phyloP scores from a whole-genome alignment of 1,284 basidiomycete species.

The Heterobasidion occidentale region DNA sequence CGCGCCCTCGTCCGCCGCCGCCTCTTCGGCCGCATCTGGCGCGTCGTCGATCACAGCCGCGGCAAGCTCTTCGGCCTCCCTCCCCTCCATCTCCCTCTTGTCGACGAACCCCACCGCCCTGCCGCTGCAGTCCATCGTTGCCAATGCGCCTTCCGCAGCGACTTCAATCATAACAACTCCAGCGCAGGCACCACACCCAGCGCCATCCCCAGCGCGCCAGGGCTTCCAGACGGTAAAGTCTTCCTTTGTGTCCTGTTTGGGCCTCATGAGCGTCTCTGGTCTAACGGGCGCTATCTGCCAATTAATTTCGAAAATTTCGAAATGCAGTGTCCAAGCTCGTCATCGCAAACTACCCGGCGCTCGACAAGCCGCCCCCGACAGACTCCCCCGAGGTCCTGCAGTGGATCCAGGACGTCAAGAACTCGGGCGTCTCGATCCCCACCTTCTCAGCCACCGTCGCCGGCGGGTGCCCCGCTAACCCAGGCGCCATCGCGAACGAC shows the following conservation, averaged over 20 bases:
- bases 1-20: conserved; percentile 6
- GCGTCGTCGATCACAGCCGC: conserved; percentile 2
- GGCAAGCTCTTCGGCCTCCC: conserved; percentile 9
- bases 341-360: conserved; percentile 56
- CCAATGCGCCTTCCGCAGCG: conserved; percentile 27
- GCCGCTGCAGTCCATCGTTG: conserved; percentile 39
- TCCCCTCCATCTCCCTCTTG: conserved; percentile 29
- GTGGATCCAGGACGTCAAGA: conserved; percentile 60
- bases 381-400: conserved; percentile 63
- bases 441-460: conserved; percentile 36
- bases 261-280: not conserved
- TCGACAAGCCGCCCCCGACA: conserved; percentile 61
- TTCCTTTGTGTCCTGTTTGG: conserved; percentile 4
- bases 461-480: conserved; percentile 61
- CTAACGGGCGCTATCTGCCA: not conserved
- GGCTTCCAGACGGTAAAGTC: conserved; percentile 38
- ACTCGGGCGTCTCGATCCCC: conserved; percentile 51
- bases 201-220: conserved; percentile 37
- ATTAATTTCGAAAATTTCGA: conserved; percentile 5
- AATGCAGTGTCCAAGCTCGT: conserved; percentile 29
- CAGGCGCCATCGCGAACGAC: conserved; percentile 43
- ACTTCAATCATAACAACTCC: conserved; percentile 31
- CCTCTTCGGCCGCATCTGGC: conserved; percentile 3
- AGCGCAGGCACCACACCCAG: conserved; percentile 37
- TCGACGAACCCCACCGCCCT: conserved; percentile 56